Conservation (phyloP, 768 basidiomycete genomes). For the Botryobasidium botryosum region DNA sequence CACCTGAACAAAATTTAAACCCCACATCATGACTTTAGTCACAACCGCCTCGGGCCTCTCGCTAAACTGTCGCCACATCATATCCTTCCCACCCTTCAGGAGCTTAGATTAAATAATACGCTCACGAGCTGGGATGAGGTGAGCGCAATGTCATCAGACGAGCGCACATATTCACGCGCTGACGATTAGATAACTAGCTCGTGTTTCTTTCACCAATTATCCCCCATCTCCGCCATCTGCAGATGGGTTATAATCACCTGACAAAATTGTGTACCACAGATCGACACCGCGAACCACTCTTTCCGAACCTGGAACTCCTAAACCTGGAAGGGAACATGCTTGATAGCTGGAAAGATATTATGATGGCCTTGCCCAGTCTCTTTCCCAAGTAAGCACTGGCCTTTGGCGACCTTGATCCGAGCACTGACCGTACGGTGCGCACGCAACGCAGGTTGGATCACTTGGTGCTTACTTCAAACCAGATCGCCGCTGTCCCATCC, state of each 20-base stretch:
- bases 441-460: not conserved
- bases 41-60: constrained; percentile 41
- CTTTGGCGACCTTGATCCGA: not conserved
- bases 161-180: not conserved
- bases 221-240: constrained; percentile 23
- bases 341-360: constrained; percentile 6
- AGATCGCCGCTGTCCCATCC: constrained; percentile 32
- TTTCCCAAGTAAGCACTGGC: constrained; percentile 10
- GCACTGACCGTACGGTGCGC: not conserved
- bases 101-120: constrained; percentile 61
- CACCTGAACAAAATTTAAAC: constrained; percentile 9
- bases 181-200: not conserved
- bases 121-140: constrained; percentile 58
- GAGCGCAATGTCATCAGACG: constrained; percentile 21
- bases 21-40: constrained; percentile 28
- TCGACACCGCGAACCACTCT: not conserved
- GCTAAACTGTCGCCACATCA: constrained; percentile 15
- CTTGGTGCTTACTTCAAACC: constrained; percentile 52
- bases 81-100: constrained; percentile 36
- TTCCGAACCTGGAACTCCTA: constrained; percentile 3
- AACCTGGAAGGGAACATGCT: constrained; percentile 13
- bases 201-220: constrained; percentile 9
- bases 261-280: constrained; percentile 16
- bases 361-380: constrained; percentile 1
- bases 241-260: constrained; percentile 57